A percentile compares a stretch with the other conserved stretches of the same genome.
Conservation (phyloP, 768 basidiomycete species). For the Amanita muscaria region DNA sequence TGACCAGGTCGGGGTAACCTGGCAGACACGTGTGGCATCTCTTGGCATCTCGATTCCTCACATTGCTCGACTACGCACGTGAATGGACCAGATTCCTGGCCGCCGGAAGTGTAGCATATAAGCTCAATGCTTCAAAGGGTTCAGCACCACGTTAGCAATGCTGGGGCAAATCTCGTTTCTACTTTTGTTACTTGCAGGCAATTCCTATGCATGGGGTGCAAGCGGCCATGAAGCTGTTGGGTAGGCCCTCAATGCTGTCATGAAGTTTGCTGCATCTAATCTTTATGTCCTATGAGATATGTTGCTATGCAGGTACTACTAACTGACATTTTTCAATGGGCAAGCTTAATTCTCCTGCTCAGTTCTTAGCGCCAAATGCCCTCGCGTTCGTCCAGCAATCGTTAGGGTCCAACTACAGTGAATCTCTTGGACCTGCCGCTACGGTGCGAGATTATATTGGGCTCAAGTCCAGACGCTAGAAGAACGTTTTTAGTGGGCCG, state of each 20-base stretch:
- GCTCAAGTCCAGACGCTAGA: not conserved
- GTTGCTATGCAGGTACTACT: conserved; percentile 31
- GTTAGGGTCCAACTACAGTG: conserved; percentile 32
- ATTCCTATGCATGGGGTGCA: conserved; percentile 32
- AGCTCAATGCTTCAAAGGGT: too few relatives aligned
- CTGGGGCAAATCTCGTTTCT: conserved; percentile 1
- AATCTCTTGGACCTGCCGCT: conserved; percentile 41
- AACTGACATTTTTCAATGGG: not conserved
- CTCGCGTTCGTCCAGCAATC: conserved; percentile 37
- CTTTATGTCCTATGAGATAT: conserved; percentile 19
- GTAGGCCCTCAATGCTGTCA: conserved; percentile 15
- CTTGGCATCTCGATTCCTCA: too few relatives aligned
- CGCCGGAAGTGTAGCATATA: too few relatives aligned
- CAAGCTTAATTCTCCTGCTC: not conserved
- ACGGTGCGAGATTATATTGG: conserved; percentile 22
- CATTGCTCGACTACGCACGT: too few relatives aligned
- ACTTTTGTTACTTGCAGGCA: conserved; percentile 9
- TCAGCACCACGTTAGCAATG: too few relatives aligned
- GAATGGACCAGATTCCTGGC: too few relatives aligned
- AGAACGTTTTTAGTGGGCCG: conserved; percentile 39
- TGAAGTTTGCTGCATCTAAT: not conserved
- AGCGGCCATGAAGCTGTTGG: conserved; percentile 37
- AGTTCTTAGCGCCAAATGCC: conserved; percentile 44
- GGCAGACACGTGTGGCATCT: too few relatives aligned
- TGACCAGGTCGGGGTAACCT: too few relatives aligned